Base-by-base conservation (phyloP, 1,284 basidiomycete genomes). In the Calocybe gambosa region DNA sequence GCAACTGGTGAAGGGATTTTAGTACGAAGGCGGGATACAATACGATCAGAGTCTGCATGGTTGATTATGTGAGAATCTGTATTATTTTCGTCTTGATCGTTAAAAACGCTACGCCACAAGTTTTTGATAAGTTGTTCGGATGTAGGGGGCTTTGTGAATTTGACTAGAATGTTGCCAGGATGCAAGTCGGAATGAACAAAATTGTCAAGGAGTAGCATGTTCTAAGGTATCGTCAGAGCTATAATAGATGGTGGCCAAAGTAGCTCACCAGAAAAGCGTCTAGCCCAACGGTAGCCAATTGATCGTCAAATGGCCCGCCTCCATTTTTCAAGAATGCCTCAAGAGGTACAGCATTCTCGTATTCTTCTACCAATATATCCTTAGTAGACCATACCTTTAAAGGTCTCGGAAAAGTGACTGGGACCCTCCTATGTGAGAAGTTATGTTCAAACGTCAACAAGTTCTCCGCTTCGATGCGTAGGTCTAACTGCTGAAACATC, bases 151-250 rank as follows among this genome's bases (percentile, higher is more conserved):
- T 87, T 88, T 62, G 84, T 85, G 66, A 98, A 96, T 63, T 94
- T 95, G 69, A 97, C 84, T 87, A 98, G 93, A 65, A 97, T 95
- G 65, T 97, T 97, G 23, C 95, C 95, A 0, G 93, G 92, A 64
- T 91, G 89, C 20, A 96, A 75, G 64, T 96, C 95, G 2, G 94
- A 85, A 63, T 99, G 95, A 1, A 95, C 93, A 66, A 97, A 99
- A 65, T 99, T 99, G 68, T 99, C 95, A 39, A 99, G 74, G 1
- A 99, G 73, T 18, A 99, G 80, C 95, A 99, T 99, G 68, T 97
- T 93, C 89, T 94, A 54, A 43, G 19, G 15, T 31, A 16, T 31
- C 13, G 8, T 18, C 10, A 10, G 43, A 34, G 5, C 16, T 29
- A 19, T 46, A 20, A 48, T 20, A 45, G 37, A 28, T 23, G 4